phyloP scores from a whole-genome alignment of 2,329 filamentous ascomycete species.

The Fusarium penzigii region DNA sequence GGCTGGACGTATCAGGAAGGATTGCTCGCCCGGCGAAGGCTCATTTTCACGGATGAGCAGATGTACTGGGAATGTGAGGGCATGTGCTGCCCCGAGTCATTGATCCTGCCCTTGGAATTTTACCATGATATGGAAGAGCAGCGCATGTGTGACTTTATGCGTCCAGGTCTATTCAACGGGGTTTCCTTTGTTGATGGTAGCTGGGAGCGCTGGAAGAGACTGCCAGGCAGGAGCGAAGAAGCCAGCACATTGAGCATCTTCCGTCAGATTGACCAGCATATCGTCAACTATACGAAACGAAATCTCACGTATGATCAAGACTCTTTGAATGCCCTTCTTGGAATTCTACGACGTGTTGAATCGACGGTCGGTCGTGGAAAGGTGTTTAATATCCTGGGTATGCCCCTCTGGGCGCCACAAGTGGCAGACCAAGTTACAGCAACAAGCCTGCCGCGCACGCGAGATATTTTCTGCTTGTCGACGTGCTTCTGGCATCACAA shows the following conservation, averaged over 20 bases:
- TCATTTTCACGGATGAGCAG: slow-evolving; percentile 42
- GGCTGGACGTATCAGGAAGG: slow-evolving; percentile 45
- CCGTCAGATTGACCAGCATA: slow-evolving; percentile 36
- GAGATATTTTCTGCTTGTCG: slow-evolving; percentile 35
- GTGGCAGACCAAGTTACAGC: slow-evolving; percentile 9
- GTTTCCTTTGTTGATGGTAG: slow-evolving; percentile 38
- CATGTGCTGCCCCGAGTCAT: slow-evolving; percentile 39
- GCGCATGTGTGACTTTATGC: slow-evolving; percentile 38
- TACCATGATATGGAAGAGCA: slow-evolving; percentile 36
- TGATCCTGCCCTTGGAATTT: slow-evolving; percentile 33
- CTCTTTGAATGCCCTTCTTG: slow-evolving; percentile 35
- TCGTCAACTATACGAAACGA: slow-evolving; percentile 34
- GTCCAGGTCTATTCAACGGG: slow-evolving; percentile 37
- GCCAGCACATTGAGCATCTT: slow-evolving; percentile 39
- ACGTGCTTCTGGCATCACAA: slow-evolving; percentile 41
- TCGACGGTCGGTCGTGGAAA: slow-evolving; percentile 32
- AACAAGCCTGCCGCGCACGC: slow-evolving; percentile 29
- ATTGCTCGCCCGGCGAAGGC: slow-evolving; percentile 36
- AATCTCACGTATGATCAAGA: slow-evolving; percentile 34
- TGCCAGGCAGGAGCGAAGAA: slow-evolving; percentile 30
- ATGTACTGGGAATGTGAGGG: slow-evolving; percentile 43
- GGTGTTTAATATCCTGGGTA: slow-evolving; percentile 33
- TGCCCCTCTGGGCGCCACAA: slow-evolving; percentile 34
- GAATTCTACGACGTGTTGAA: slow-evolving; percentile 34
- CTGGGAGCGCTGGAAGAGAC: slow-evolving; percentile 38